Evolutionary conservation across 441 rosid genomes (phyloP).

Genomic region (Pelargonium fulgidum): DNA sequence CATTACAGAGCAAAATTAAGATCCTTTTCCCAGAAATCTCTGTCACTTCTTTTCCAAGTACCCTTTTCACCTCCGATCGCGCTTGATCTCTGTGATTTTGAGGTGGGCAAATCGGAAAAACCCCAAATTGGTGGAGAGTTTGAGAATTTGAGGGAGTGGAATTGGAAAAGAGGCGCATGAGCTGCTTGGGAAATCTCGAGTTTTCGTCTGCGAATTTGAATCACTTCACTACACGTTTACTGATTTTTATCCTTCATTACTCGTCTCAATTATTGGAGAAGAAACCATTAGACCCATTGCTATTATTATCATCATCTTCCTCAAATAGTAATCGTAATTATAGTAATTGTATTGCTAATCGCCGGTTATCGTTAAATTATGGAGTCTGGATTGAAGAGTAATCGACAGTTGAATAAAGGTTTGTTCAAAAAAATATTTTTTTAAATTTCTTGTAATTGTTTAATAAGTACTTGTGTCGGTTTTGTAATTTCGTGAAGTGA

Average conservation of each 20-base stretch:
- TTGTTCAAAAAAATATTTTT: background rate
- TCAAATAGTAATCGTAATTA: background rate
- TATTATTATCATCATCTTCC: background rate
- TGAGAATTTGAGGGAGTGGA: background rate
- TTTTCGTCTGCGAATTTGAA: slow-evolving; percentile 40
- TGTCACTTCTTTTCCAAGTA: background rate
- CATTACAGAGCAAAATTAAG: background rate
- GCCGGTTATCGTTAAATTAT: slow-evolving; percentile 28
- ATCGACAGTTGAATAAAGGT: slow-evolving; percentile 64
- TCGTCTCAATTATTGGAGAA: slow-evolving; percentile 61
- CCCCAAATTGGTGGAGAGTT: background rate
- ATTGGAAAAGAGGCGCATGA: slow-evolving; percentile 47
- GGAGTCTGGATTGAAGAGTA: slow-evolving; percentile 58
- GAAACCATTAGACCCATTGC: slow-evolving; percentile 35
- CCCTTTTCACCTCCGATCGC: background rate
- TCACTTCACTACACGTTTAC: slow-evolving; percentile 52
- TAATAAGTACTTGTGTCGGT: background rate
- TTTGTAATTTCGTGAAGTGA: background rate
- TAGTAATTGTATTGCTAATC: slow-evolving; percentile 13
- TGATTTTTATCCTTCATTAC: slow-evolving; percentile 57
- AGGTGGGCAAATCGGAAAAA: background rate
- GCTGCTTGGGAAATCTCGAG: slow-evolving; percentile 64
- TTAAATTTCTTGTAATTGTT: slow-evolving; percentile 3
- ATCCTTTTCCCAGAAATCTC: background rate
- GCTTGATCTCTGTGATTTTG: slow-evolving; percentile 5